Evolutionary conservation across 805 yeast species (phyloP), one percentile per base, ranked within the genome.

Genomic region (Ogataea wickerhamii): DNA sequence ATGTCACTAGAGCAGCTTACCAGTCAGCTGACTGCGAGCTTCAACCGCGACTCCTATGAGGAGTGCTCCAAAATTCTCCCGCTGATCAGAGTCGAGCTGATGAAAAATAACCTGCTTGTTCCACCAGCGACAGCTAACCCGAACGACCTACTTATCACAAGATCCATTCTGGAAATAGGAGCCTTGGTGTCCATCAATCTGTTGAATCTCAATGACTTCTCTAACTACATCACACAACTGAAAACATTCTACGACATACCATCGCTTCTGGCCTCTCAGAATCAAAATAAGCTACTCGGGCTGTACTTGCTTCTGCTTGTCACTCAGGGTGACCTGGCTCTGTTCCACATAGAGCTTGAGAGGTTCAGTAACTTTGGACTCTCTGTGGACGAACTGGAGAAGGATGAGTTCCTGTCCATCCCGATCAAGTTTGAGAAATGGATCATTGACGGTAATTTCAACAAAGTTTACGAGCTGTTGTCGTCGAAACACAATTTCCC

Each of bases 381-480:
- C 53, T 52, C 57, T 59, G 44, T 64, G 31, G 70, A 66, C 44
- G 71, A 71, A 37, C 67, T 77, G 44, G 91, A 87, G 49, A 68
- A 71, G 24, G 95, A 86, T 58, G 68, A 73, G 48, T 86, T 73
- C 58, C 68, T 91, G 49, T 74, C 78, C 33, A 88, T 88, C 59
- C 98, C 98, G 18, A 80, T 91, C 37, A 80, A 80, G 50, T 78
- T 93, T 52, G 98, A 93, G 61, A 80, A 86, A 48, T 87, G 94
- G 83, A 75, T 93, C 48, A 87, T 91, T 82, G 98, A 93, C 65
- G 98, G 98, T 29, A 84, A 91, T 48, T 93, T 89, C 63, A 93
- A 87, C 61, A 86, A 86, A 62, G 91, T 89, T 32, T 85, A 93
- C 83, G 81, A 77, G 50, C 72, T 85, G 38, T 45, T 63, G 28